Conservation (phyloP, 768 basidiomycete species). For the Sarcomyxa edulis region DNA sequence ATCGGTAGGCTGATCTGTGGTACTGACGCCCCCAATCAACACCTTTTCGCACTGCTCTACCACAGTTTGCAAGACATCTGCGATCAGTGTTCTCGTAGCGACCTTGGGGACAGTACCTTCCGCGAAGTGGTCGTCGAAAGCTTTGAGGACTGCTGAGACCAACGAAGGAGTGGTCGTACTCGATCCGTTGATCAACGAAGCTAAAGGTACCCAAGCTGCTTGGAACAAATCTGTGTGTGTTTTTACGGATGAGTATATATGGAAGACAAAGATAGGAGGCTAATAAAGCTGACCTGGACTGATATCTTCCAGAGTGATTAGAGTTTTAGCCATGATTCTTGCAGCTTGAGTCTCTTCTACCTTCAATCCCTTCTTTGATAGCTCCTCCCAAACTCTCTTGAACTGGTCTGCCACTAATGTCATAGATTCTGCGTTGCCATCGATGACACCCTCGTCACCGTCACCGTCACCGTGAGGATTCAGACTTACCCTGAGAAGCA, state of each 20-base stretch:
- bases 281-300: constrained; percentile 16
- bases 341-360: constrained; percentile 40
- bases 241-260: constrained; percentile 1
- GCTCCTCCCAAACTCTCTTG: constrained; percentile 41
- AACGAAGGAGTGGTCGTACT: constrained; percentile 19
- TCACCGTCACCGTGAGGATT: too few relatives aligned
- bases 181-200: constrained; percentile 18
- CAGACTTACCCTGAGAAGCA: too few relatives aligned
- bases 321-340: constrained; percentile 35
- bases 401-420: constrained; percentile 41
- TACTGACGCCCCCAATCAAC: constrained; percentile 15
- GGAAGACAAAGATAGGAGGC: not conserved
- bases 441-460: too few relatives aligned
- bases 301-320: constrained; percentile 27
- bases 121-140: constrained; percentile 35
- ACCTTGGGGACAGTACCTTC: constrained; percentile 18
- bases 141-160: constrained; percentile 40
- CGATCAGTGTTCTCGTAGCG: constrained; percentile 23
- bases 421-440: constrained; percentile 7
- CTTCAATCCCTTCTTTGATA: constrained; percentile 38
- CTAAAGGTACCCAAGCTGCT: constrained; percentile 42
- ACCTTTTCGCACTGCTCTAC: constrained; percentile 24
- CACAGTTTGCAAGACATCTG: constrained; percentile 27
- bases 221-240: constrained; percentile 44
- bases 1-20: not conserved